Base-by-base conservation (phyloP, 257 asterid genomes). In the Cruciata laevipes region DNA sequence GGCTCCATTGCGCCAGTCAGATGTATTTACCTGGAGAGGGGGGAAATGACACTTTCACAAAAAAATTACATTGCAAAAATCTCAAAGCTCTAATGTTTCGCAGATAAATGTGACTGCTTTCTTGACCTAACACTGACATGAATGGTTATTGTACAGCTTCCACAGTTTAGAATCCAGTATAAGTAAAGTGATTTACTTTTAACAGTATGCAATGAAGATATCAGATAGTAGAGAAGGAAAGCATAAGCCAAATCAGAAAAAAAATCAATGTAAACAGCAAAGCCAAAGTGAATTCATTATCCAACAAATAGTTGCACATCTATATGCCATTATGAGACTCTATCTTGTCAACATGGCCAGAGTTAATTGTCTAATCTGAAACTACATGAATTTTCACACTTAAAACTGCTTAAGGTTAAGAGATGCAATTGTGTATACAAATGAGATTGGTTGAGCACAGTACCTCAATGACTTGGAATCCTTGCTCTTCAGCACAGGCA, bases 1-100 rank as follows among this genome's bases (percentile, higher is more conserved):
- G 76, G 95, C 87, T 66, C 97, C 99, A 75, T 71, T 94, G 51
- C 99, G 91, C 99, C 97, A 94, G 73, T 94, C 99, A 77, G 99
- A 94, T 75, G 99, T 74, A 79, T 94, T 94, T 77, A 90, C 87
- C 99, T 93, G 75, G 67, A 61, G 74, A 74, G 68, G 63, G 44
- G 64, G 31, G 73, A 64, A 52, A 5, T 51, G 61, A 71, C 31
- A 5, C 3, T 33, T 17, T 47, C 61, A 3, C 56, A 51, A 38
- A 42, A 8, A 21, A 7, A 56, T 5, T 58, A 51, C 57, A 42
- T 31, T 16, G 14, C 12, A 47, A 33, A 18, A 58, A 55, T 55
- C 1, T 55, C 21, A 38, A 10, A 38, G 47, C 47, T 38, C 13
- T 38, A 38, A 10, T 38, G 47, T 55, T 58, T 16, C 35, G 3